Percentiles rank a stretch among this genome's conserved stretches.
Conservation (phyloP, 2,329 filamentous ascomycete genomes). For the Colletotrichum chlorophyti region DNA sequence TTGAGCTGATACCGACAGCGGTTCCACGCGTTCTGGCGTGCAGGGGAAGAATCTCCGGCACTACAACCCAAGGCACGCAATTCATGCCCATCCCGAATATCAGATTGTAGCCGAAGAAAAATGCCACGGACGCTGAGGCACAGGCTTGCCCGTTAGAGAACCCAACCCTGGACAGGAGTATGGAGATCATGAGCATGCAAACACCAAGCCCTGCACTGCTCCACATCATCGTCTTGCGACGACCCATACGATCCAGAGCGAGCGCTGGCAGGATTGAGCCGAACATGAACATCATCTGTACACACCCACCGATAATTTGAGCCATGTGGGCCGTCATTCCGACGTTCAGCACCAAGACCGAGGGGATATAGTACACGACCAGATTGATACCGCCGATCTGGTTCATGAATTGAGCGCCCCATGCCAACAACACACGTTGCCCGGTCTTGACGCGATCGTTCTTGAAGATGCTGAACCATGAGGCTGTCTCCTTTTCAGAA, state of each 20-base stretch:
- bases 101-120: conserved; percentile 45
- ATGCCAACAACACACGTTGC: conserved; percentile 52
- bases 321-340: conserved; percentile 37
- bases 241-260: conserved; percentile 44
- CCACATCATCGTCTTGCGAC: conserved; percentile 51
- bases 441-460: conserved; percentile 50
- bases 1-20: conserved; percentile 40
- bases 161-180: conserved; percentile 35
- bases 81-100: conserved; percentile 35
- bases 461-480: conserved; percentile 49
- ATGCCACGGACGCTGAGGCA: conserved; percentile 40
- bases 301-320: conserved; percentile 43
- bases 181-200: conserved; percentile 46
- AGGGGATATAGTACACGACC: conserved; percentile 45
- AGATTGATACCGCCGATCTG: conserved; percentile 56
- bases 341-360: conserved; percentile 42
- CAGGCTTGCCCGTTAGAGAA: conserved; percentile 28
- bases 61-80: conserved; percentile 45
- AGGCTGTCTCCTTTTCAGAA: conserved; percentile 38
- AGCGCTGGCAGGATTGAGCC: conserved; percentile 43
- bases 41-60: conserved; percentile 43
- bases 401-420: conserved; percentile 56
- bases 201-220: conserved; percentile 41
- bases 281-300: conserved; percentile 46
- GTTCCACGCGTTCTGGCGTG: conserved; percentile 40